Evolutionary conservation across 192 early-diverging fungal species (phyloP).

Genomic region (Coemansia sp.): DNA sequence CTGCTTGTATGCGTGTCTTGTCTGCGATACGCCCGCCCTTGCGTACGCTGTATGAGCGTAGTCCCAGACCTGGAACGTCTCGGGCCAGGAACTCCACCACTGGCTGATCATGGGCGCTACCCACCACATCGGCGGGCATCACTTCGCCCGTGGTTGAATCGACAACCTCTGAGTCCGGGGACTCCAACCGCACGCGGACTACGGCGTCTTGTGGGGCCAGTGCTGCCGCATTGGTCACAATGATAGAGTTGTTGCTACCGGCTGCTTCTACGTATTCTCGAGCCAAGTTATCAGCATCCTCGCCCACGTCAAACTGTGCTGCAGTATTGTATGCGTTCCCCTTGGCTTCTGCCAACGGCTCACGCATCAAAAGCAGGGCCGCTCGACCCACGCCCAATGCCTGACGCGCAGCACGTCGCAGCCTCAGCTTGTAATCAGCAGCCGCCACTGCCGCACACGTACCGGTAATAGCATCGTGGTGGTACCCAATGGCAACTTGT

Average conservation of each 20-base stretch:
- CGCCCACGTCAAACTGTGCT: neutral
- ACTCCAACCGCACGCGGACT: slow-evolving; percentile 26
- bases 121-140: neutral
- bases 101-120: neutral
- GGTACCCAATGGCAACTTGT: slow-evolving; percentile 51
- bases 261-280: slow-evolving; percentile 4
- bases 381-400: slow-evolving; percentile 14
- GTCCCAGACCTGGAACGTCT: slow-evolving; percentile 22
- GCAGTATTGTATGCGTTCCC: slow-evolving; percentile 14
- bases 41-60: slow-evolving; percentile 19
- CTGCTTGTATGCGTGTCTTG: neutral
- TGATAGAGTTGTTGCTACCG: neutral
- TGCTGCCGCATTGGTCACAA: slow-evolving; percentile 28
- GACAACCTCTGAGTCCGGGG: slow-evolving; percentile 16
- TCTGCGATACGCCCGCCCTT: neutral
- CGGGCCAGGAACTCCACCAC: slow-evolving; percentile 35
- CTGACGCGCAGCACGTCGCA: slow-evolving; percentile 14
- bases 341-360: neutral
- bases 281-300: neutral
- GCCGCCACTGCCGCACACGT: slow-evolving; percentile 28
- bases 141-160: slow-evolving; percentile 5
- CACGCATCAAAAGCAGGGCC: slow-evolving; percentile 1
- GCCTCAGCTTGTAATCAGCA: slow-evolving; percentile 30
- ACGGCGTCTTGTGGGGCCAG: slow-evolving; percentile 26
- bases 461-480: slow-evolving; percentile 51